Base-by-base conservation (phyloP, 306 rosid genomes). In the Castanea sativa region DNA sequence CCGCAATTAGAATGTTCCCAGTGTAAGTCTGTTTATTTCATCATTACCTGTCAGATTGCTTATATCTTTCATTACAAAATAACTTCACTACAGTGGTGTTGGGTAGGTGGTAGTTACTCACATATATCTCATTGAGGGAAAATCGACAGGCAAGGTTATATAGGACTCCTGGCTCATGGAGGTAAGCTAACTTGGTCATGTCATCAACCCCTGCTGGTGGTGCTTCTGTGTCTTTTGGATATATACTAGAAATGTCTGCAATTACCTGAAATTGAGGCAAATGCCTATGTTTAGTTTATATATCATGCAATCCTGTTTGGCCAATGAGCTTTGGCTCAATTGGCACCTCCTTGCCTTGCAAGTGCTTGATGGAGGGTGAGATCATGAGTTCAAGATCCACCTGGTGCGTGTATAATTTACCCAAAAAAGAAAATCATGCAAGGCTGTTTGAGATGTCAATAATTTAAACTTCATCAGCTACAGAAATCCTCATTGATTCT, bases 181-280 rank as follows among this genome's bases (percentile, higher is more conserved):
- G 92, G 79, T 92, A 92, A 59, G 97, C 93, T 70, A 91, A 84
- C 84, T 92, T 92, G 69, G 97, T 92, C 96, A 92, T 92, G 89
- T 92, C 97, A 86, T 92, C 97, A 23, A 92, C 97, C 53, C 97
- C 97, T 23, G 91, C 92, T 51, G 96, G 93, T 30, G 96, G 97
- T 71, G 97, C 97, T 78, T 92, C 97, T 67, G 92, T 88, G 81
- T 92, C 97, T 86, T 92, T 92, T 68, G 97, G 97, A 69, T 91
- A 92, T 81, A 91, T 81, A 43, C 92, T 82, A 30, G 92, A 91
- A 86, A 92, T 85, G 33, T 84, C 89, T 82, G 87, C 90, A 30
- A 88, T 87, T 65, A 92, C 81, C 97, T 92, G 92, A 79, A 88
- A 84, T 85, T 73, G 21, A 83, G 73, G 81, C 53, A 49, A 56